These are phyloP conservation scores for Metschnikowia cubensis DNA, from an alignment of 805 yeast genomes.

Conservation along the genomic window DNA sequence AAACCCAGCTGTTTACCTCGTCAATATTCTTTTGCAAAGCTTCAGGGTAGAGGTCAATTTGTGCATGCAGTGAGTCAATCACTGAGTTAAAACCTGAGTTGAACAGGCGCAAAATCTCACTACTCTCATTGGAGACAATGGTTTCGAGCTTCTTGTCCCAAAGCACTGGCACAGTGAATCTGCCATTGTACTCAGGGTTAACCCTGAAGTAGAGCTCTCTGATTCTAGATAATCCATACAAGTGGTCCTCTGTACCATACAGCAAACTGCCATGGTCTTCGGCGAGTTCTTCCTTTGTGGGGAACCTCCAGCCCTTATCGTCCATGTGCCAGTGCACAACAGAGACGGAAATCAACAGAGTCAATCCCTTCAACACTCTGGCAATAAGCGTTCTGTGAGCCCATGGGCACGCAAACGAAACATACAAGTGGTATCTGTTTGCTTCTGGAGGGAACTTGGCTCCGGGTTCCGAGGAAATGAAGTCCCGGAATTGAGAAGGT, in stretches of 20 bases:
- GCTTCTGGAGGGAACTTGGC: constrained; percentile 69
- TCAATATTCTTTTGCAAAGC: constrained; percentile 57
- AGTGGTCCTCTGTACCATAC: constrained; percentile 37
- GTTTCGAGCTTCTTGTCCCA: constrained; percentile 84
- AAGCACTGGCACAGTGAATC: constrained; percentile 89
- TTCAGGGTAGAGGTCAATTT: constrained; percentile 61
- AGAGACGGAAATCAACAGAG: constrained; percentile 56
- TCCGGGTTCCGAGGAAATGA: constrained; percentile 53
- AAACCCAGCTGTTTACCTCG: constrained; percentile 75
- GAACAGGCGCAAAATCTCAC: constrained; percentile 83
- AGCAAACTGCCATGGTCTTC: constrained; percentile 48
- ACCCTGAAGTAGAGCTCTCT: constrained; percentile 73
- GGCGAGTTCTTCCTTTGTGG: constrained; percentile 41
- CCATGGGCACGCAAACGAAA: constrained; percentile 93
- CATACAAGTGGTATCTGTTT: constrained; percentile 82
- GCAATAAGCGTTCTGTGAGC: constrained; percentile 82
- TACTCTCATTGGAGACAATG: constrained; percentile 87
- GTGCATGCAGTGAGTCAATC: constrained; percentile 44
- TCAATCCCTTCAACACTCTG: constrained; percentile 66
- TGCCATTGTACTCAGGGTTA: constrained; percentile 69
- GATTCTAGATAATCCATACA: constrained; percentile 56
- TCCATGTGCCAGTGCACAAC: constrained; percentile 94
- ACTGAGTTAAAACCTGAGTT: constrained; percentile 69
- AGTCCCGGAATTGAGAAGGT: constrained; percentile 57
- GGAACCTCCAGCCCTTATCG: constrained; percentile 84